Evolutionary conservation across 768 basidiomycete genomes (phyloP), one percentile per base, ranked within the genome.

Genomic region (Kwoniella newhampshirensis): DNA sequence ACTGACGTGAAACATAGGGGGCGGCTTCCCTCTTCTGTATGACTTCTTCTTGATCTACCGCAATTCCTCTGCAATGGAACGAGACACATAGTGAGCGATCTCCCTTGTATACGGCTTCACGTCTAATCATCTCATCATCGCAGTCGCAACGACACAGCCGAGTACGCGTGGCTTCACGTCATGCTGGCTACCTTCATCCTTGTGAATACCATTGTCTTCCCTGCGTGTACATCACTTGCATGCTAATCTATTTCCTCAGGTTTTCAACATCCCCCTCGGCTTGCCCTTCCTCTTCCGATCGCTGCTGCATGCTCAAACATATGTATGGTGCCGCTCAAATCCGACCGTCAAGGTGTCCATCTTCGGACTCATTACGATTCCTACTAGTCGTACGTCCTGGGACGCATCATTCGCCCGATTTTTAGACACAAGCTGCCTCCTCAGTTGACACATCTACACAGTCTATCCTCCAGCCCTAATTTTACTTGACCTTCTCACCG

Each of bases 21-120:
- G 56, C 0, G 75, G 75, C 5, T 76, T 76, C 49, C 73, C 75
- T 17, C 51, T 73, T 21, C 37, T 76, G 2, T 76, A 68, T 44
- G 75, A 76, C 50, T 66, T 75, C 21, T 76, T 76, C 65, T 52
- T 75, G 45, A 74, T 72, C 35, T 76, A 74, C 37, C 73, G 73
- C 6, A 76, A 76, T 43, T 71, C 69, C 4, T 69, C 66, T 7
- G 51, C 66, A 1, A 54, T 76, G 47, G 75, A 76, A 54, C 48
- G 37, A 28, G 66, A 75, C 27, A 59, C 54, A 18, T 76, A 64
- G 75, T 73, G 52, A 60, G 75, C 59, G 8, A n/a, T 20, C 28
- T 12, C 21, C 36, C n/a, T 35, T 15, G 15, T 50, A 4, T n/a
- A 20, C 50, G 13, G 32, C 28, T 8, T 44, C 42, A 37, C 13